Conservation (phyloP, 2,329 filamentous ascomycete genomes). For the Pyrenophora teres region DNA sequence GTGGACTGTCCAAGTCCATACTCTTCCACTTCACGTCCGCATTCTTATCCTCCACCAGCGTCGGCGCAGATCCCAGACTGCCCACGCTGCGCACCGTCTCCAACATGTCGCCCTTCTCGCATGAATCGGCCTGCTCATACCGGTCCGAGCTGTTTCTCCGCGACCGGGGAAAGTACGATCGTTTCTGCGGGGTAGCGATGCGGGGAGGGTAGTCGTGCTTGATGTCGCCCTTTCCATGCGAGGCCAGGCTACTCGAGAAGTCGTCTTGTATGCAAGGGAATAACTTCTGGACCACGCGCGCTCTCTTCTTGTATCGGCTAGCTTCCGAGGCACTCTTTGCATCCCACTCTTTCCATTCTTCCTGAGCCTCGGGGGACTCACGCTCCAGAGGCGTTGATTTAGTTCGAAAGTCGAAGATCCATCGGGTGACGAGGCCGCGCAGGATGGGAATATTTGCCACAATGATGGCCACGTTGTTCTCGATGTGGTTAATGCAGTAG, state of each 20-base stretch:
- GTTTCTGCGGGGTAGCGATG: constrained; percentile 23
- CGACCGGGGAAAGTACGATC: constrained; percentile 32
- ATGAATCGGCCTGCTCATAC: constrained; percentile 31
- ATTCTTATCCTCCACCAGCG: constrained; percentile 36
- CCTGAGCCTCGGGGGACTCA: constrained; percentile 35
- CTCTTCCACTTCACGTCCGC: constrained; percentile 30
- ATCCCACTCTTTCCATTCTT: constrained; percentile 35
- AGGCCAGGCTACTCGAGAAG: constrained; percentile 42
- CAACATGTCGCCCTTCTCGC: constrained; percentile 42
- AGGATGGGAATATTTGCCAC: constrained; percentile 50
- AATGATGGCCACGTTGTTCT: constrained; percentile 50
- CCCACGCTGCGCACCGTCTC: constrained; percentile 42
- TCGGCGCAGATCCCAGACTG: constrained; percentile 40
- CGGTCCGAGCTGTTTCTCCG: constrained; percentile 36
- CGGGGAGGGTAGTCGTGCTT: constrained; percentile 17
- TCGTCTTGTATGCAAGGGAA: constrained; percentile 45
- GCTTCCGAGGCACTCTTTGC: constrained; percentile 24
- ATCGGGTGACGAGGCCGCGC: constrained; percentile 48
- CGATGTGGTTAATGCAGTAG: constrained; percentile 50
- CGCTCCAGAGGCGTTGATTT: constrained; percentile 42
- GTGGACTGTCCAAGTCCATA: constrained; percentile 25
- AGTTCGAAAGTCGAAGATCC: constrained; percentile 47
- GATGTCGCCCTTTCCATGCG: constrained; percentile 20
- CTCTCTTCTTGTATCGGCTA: constrained; percentile 26
- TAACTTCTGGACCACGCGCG: constrained; percentile 36